Percentiles rank a stretch among this genome's conserved stretches.
phyloP scores from a whole-genome alignment of 495 filamentous ascomycete genomes.

The Aspergillus sclerotiicarbonarius region DNA sequence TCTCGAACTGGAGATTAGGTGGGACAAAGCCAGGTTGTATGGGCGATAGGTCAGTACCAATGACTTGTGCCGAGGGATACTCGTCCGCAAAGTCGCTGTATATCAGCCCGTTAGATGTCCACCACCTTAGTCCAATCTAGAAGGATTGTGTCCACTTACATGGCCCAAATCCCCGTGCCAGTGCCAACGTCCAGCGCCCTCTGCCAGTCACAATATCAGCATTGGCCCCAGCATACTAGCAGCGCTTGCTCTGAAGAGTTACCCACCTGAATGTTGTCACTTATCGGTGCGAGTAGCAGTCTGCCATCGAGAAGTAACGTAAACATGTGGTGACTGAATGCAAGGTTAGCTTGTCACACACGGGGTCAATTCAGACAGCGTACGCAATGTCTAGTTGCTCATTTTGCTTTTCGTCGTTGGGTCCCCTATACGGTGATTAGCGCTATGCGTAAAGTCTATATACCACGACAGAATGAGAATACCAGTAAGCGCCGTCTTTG shows the following conservation, averaged over 20 bases:
- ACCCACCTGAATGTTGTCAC: slow-evolving; percentile 46
- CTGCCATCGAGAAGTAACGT: slow-evolving; percentile 33
- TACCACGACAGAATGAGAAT: neutral
- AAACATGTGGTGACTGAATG: slow-evolving; percentile 34
- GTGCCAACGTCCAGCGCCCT: slow-evolving; percentile 54
- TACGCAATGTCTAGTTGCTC: slow-evolving; percentile 31
- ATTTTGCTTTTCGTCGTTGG: slow-evolving; percentile 36
- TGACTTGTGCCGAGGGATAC: slow-evolving; percentile 26
- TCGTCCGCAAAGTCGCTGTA: slow-evolving; percentile 42
- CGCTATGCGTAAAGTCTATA: neutral
- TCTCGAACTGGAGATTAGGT: slow-evolving; percentile 52
- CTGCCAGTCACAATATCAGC: slow-evolving; percentile 14
- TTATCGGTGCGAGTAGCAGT: slow-evolving; percentile 19
- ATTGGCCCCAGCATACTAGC: slow-evolving; percentile 10
- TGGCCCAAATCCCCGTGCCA: slow-evolving; percentile 56
- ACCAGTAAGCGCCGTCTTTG: slow-evolving; percentile 27
- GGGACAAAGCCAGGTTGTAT: slow-evolving; percentile 41
- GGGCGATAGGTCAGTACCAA: slow-evolving; percentile 46
- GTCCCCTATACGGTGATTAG: slow-evolving; percentile 24
- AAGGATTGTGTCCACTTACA: slow-evolving; percentile 21
- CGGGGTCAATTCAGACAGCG: slow-evolving; percentile 1
- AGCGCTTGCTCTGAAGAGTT: slow-evolving; percentile 25
- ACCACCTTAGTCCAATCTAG: neutral
- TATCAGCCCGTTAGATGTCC: neutral
- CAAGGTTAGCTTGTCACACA: neutral